These are phyloP conservation scores for Trichosporon coremiiforme DNA, from an alignment of 1,284 basidiomycete species.

Conservation along the genomic window DNA sequence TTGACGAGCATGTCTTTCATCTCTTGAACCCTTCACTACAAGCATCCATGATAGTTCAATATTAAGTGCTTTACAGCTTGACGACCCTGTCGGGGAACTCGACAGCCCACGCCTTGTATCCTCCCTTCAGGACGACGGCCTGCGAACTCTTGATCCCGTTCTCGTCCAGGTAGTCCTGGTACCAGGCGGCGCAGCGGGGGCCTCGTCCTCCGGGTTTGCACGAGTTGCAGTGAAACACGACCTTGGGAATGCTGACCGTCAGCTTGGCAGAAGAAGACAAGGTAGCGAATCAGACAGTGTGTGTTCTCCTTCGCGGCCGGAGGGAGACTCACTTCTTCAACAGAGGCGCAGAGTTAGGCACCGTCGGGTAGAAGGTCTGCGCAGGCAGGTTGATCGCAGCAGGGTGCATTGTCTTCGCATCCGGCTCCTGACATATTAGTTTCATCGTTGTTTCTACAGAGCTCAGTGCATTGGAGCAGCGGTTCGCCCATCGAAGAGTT, in stretches of 20 bases:
- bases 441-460: too few species aligned
- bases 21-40: background rate
- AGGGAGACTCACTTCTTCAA: slow-evolving; percentile 30
- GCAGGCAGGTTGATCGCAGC: slow-evolving; percentile 47
- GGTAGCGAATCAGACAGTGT: background rate
- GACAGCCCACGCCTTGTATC: slow-evolving; percentile 41
- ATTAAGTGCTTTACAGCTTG: slow-evolving; percentile 10
- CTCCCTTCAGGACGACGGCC: slow-evolving; percentile 44
- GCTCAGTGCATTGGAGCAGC: too few species aligned
- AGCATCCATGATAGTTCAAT: background rate
- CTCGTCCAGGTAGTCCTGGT: slow-evolving; percentile 45
- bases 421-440: background rate
- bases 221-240: slow-evolving; percentile 52
- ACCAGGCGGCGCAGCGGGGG: slow-evolving; percentile 49
- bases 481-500: too few species aligned
- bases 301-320: background rate
- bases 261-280: background rate
- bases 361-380: slow-evolving; percentile 43
- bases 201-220: slow-evolving; percentile 43
- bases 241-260: slow-evolving; percentile 31
- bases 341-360: slow-evolving; percentile 31
- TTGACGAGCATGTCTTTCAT: background rate
- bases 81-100: slow-evolving; percentile 30
- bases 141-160: slow-evolving; percentile 26
- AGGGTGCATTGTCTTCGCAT: slow-evolving; percentile 30